These are phyloP conservation scores for Pontederia crassipes DNA, from an alignment of 176 grass and related monocot species.

Conservation along the genomic window DNA sequence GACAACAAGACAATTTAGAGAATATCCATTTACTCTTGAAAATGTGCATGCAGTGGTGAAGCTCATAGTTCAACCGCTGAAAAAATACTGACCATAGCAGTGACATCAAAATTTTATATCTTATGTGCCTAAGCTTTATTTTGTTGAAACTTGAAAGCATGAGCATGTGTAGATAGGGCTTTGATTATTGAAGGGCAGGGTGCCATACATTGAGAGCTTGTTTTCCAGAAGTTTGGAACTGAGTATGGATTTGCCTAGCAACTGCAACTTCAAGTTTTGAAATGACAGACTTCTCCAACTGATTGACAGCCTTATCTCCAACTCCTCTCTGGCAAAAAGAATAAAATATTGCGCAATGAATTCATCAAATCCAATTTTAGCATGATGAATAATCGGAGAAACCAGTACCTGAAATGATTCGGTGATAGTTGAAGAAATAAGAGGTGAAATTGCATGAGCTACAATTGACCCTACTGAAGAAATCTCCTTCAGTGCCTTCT, in stretches of 20 bases:
- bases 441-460: conserved; percentile 56
- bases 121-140: too few species aligned
- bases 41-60: too few species aligned
- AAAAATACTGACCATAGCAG: too few species aligned
- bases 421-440: conserved; percentile 62
- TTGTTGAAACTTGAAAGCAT: too few species aligned
- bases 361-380: not conserved
- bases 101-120: too few species aligned
- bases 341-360: not conserved
- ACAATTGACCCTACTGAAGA: conserved; percentile 45
- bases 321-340: conserved; percentile 52
- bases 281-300: conserved; percentile 74
- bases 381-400: conserved; percentile 5
- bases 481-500: conserved; percentile 74
- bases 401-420: conserved; percentile 74
- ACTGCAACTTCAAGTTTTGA: conserved; percentile 67
- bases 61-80: too few species aligned
- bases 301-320: conserved; percentile 73
- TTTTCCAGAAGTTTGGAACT: conserved; percentile 70
- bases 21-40: not conserved
- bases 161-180: not conserved
- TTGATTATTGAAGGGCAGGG: not conserved
- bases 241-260: conserved; percentile 73
- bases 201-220: conserved; percentile 69
- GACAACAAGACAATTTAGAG: not conserved